Base-by-base conservation (phyloP, 2,329 filamentous ascomycete genomes). In the Colletotrichum zoysiae region DNA sequence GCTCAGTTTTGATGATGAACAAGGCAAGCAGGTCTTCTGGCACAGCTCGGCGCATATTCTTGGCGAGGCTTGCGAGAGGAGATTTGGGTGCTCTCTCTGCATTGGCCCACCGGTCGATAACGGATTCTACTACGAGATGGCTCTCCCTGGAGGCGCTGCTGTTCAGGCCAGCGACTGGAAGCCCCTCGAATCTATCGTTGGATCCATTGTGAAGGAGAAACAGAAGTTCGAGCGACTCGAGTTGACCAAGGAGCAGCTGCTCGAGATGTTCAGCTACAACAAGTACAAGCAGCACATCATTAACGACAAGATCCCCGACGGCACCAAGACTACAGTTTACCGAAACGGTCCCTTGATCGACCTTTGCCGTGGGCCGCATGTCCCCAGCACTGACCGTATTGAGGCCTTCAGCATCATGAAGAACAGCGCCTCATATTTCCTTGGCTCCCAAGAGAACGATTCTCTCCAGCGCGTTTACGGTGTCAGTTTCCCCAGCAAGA, bases 211-310 rank as follows among this genome's bases (percentile, higher is more conserved):
- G 83, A 98, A 98, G 87, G 95, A 98, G 84, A 97, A 97, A 87
- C 95, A 98, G 83, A 91, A 91, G 63, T 98, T 98, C 80, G 93
- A 98, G 86, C 91, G 96, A 71, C 86, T 98, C 59, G 92, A 92
- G 75, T 89, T 98, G 79, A 93, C 93, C 75, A 98, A 98, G 84
- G 93, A 95, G 66, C 92, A 98, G 76, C 88, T 98, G 62, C 89
- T 96, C 64, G 94, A 97, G 60, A 77, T 74, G 93, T 98, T 98
- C 86, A 90, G 91, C 77, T 97, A 97, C 87, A 98, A 97, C 88
- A 96, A 96, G 82, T 98, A 97, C 87, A 98, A 99, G 89, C 91
- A 97, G 81, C 93, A 98, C 82, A 97, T 98, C 82, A 98, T 99
- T 84, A 92, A 94, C 77, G 93, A 95, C 85, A 95, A 97, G 83